Evolutionary conservation across 139 green algal species (phyloP).

Genomic region (Picochlorum costavermella): DNA sequence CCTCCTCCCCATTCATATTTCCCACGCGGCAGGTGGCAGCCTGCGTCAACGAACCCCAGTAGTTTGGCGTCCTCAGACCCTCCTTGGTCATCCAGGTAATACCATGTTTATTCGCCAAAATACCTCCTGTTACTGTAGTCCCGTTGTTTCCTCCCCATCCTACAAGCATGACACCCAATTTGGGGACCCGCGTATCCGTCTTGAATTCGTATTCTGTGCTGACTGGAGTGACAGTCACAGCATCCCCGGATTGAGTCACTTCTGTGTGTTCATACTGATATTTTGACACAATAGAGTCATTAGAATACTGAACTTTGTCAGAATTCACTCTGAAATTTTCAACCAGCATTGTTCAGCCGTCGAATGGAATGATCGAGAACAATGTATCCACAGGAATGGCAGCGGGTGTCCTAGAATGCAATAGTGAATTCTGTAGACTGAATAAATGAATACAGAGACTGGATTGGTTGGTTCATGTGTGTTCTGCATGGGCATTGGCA

Average conservation of each 20-base stretch:
- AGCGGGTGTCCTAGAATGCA: no score
- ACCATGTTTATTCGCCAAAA: slow-evolving; percentile 94
- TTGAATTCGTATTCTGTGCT: slow-evolving; percentile 72
- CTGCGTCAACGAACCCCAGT: slow-evolving; percentile 93
- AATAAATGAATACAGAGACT: no score
- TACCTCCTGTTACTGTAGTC: slow-evolving; percentile 85
- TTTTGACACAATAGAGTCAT: slow-evolving; percentile 65
- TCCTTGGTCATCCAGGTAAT: slow-evolving; percentile 99
- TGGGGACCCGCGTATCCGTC: slow-evolving; percentile 78
- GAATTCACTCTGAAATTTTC: slow-evolving; percentile 83
- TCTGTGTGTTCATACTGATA: slow-evolving; percentile 85
- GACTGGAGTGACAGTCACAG: slow-evolving; percentile 68
- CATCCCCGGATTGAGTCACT: slow-evolving; percentile 50
- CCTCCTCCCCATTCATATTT: slow-evolving; percentile 91
- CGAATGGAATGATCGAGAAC: not conserved
- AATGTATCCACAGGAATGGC: slow-evolving; percentile 1
- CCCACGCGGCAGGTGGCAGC: slow-evolving; percentile 87
- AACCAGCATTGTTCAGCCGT: slow-evolving; percentile 37
- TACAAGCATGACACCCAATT: slow-evolving; percentile 98
- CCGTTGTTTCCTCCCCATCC: slow-evolving; percentile 98
- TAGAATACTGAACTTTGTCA: slow-evolving; percentile 73
- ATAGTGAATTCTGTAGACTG: no score
- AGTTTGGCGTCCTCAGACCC: slow-evolving; percentile 93
- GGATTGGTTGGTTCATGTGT: no score
- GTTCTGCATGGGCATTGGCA: no score